phyloP scores from a whole-genome alignment of 306 rosid species.

The Sindora glabra region DNA sequence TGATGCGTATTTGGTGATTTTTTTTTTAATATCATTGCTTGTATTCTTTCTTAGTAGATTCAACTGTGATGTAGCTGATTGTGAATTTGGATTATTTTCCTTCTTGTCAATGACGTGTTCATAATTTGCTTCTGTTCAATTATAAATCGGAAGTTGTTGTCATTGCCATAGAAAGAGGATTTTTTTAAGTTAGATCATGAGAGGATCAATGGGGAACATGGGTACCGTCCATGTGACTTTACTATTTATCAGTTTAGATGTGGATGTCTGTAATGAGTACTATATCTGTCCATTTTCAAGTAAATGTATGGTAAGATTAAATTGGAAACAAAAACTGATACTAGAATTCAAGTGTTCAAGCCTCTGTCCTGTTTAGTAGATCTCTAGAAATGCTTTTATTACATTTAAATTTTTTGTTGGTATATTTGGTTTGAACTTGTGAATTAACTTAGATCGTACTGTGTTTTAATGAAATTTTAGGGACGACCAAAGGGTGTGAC shows the following conservation, averaged over 20 bases:
- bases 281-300: not conserved
- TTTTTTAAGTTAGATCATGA: not conserved
- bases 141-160: not conserved
- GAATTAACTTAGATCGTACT: constrained; percentile 11
- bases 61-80: not conserved
- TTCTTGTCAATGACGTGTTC: not conserved
- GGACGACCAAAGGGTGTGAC: constrained; percentile 98
- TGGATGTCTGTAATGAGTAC: not conserved
- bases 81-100: not conserved
- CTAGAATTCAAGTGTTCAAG: not conserved
- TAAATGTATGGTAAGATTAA: not conserved
- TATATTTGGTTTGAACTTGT: constrained; percentile 14
- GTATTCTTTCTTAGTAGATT: not conserved
- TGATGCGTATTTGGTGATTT: not conserved
- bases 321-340: not conserved
- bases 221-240: not conserved
- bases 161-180: not conserved
- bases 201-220: not conserved
- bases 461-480: constrained; percentile 42
- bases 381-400: not conserved
- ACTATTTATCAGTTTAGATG: not conserved
- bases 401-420: not conserved
- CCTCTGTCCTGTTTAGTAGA: not conserved
- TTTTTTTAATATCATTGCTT: not conserved
- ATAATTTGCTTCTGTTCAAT: not conserved